Percentiles rank a stretch among this genome's conserved stretches.
Evolutionary conservation across 768 basidiomycete species (phyloP).

Genomic region (Kwoniella mangroviensis): DNA sequence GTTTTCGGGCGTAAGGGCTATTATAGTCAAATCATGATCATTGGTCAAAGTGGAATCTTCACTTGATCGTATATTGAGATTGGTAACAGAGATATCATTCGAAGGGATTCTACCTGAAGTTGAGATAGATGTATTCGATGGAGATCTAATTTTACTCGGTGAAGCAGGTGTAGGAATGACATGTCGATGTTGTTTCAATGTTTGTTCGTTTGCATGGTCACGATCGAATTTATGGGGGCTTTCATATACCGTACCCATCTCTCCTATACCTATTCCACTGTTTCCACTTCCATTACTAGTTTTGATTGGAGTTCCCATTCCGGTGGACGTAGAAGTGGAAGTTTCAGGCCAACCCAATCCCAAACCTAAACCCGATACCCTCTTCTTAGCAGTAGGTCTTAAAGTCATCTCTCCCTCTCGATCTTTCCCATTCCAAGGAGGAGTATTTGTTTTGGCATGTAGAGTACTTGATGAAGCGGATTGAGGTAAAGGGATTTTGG

Average conservation of each 20-base stretch:
- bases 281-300: neutral
- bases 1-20: constrained; percentile 51
- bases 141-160: constrained; percentile 4
- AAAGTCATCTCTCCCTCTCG: constrained; percentile 29
- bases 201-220: neutral
- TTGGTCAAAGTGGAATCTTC: neutral
- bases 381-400: constrained; percentile 22
- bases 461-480: neutral
- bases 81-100: neutral
- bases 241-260: constrained; percentile 8
- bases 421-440: neutral
- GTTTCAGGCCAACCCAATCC: constrained; percentile 40
- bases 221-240: neutral
- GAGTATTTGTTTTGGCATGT: neutral
- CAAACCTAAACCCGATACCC: constrained; percentile 28
- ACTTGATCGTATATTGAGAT: neutral
- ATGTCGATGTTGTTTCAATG: neutral
- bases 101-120: neutral
- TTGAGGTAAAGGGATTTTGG: neutral
- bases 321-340: neutral
- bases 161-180: neutral
- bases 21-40: constrained; percentile 25
- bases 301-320: neutral
- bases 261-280: neutral
- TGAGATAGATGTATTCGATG: neutral